Conservation (phyloP, 805 yeast species). For the Gaillardinia entomophila region DNA sequence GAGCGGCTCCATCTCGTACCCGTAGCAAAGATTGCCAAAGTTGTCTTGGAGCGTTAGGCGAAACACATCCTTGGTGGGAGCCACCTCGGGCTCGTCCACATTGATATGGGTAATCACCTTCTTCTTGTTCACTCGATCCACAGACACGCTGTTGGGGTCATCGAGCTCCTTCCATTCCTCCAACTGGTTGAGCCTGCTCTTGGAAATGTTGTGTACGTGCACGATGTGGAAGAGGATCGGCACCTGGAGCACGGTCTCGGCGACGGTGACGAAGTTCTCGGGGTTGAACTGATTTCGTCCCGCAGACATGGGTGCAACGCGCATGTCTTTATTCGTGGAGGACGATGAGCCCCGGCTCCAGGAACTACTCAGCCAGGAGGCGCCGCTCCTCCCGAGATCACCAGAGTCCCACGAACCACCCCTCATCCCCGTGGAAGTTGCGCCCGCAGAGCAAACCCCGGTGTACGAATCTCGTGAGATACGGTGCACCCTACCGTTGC, state of each 20-base stretch:
- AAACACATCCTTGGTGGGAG: constrained; percentile 21
- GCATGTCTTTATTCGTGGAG: constrained; percentile 28
- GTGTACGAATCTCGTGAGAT: constrained; percentile 38
- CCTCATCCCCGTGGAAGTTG: no score
- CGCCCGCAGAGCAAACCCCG: no score
- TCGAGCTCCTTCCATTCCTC: constrained; percentile 48
- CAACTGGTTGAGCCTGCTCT: constrained; percentile 44
- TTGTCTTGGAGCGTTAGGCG: constrained; percentile 56
- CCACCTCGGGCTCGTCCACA: constrained; percentile 32
- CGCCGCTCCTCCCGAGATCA: no score
- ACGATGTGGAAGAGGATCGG: constrained; percentile 48
- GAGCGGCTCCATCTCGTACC: constrained; percentile 50
- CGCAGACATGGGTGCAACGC: constrained; percentile 1
- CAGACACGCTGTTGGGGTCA: constrained; percentile 56
- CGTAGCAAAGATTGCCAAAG: constrained; percentile 47
- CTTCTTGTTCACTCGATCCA: constrained; percentile 42
- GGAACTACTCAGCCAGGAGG: no score
- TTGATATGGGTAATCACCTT: constrained; percentile 45
- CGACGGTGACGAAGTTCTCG: constrained; percentile 4
- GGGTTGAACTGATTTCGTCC: constrained; percentile 4
- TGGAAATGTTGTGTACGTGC: constrained; percentile 48
- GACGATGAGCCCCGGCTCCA: constrained; percentile 18
- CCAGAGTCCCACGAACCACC: no score
- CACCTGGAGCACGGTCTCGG: constrained; percentile 5
- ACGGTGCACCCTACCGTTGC: constrained; percentile 51